Base-by-base conservation (phyloP, 176 grass and related monocot genomes). In the Triticum timopheevii region DNA sequence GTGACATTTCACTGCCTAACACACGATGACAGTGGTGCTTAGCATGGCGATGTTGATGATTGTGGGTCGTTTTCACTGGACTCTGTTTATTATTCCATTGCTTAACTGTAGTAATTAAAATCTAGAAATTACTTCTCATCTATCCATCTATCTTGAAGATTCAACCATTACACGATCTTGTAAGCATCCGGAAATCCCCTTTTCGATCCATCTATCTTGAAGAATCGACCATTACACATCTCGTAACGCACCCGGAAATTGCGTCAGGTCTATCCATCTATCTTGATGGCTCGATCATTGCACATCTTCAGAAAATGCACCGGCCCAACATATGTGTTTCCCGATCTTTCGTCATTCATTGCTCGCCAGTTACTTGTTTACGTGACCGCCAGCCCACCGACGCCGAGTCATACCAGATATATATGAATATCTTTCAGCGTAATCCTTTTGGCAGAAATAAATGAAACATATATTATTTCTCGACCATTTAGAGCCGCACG, bases 31-130 rank as follows among this genome's bases (percentile, higher is more conserved):
- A 74, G 4, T 61, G 64, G 11, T 65, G 64, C 8, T 74, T 75
- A 49, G 13, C 24, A 27, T 56, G 86, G 65, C 39, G 30, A 8
- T 17, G 34, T 65, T 10, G 50, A 56, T 70, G 36, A 42, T 61
- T 36, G 28, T 40, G 35, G 31, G n/a, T 71, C 66, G 66, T 68
- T 84, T 75, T 44, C 59, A 12, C 3, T 65, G 39, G 19, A 44
- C 20, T n/a, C 13, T 13, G 83, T 44, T 44, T 69, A 80, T 68
- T 22, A 38, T 52, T 68, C 20, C 7, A 28, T 13, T 36, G 13
- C 27, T 69, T 63, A 62, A 74, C 58, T 47, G 40, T 13, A 74
- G 40, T 74, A 54, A 71, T 78, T 79, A 47, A 33, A 79, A 73
- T 79, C 40, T 12, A 66, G 6, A 3, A 52, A 52, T 16, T 52